Evolutionary conservation across 176 grass and related monocot species (phyloP), one percentile per base, ranked within the genome.

Genomic region (Elaeis guineensis): DNA sequence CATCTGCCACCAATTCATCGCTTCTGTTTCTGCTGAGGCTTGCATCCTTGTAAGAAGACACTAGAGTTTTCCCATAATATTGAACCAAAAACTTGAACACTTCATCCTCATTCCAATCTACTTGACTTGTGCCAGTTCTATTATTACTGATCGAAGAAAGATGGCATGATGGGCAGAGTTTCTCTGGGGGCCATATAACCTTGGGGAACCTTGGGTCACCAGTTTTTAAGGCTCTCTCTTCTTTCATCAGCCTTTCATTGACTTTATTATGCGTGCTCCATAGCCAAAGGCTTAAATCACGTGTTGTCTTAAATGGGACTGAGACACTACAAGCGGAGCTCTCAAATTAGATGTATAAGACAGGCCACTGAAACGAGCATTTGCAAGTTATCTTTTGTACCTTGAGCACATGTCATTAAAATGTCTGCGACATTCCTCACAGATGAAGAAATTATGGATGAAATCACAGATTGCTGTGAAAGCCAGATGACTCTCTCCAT

Each of bases 191-290:
- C 93, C 93, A 97, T 56, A 83, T 57, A 44, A 75, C 69, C 70
- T 97, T 97, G 22, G 87, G 93, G 63, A 97, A 97, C 61, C 62
- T 82, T 32, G 93, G 79, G 63, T 97, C 93, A 67, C 65, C 84
- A 30, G 79, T 97, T 48, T 52, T 63, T 59, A 89, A 62, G 22
- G 62, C 55, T 32, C 89, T 83, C 69, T 97, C 93, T 73, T 89
- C 80, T 89, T 91, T 90, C 81, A 80, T 89, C 73, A 97, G 67
- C 58, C 93, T 90, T 72, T 91, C 73, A 21, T 97, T 92, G 35
- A 97, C 93, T 85, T 91, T 88, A 70, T 97, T 97, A 80, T 97
- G 93, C 50, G 93, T 55, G 24, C 39, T 79, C 93, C 93, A 97
- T 51, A 97, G 62, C 93, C 93, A 97, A 49, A 97, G 77, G 61